These are phyloP conservation scores for Paraconiothyrium sp. DNA, from an alignment of 2,329 filamentous ascomycete species.

Conservation along the genomic window DNA sequence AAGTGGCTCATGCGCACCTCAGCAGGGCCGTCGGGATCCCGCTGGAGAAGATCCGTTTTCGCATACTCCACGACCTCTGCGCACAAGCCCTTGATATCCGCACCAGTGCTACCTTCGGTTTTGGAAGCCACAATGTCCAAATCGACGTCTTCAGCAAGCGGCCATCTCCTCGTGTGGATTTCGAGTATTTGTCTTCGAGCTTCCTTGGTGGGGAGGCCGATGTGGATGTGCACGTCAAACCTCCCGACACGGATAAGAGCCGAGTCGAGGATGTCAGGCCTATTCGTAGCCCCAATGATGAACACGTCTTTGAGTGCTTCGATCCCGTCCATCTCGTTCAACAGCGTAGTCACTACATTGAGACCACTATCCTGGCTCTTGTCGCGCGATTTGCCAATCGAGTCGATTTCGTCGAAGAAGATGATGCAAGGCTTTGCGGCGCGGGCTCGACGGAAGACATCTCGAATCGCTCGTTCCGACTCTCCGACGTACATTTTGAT, in stretches of 20 bases:
- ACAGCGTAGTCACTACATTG: constrained; percentile 86
- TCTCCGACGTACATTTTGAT: constrained; percentile 98
- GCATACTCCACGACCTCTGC: constrained; percentile 50
- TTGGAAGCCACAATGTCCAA: constrained; percentile 68
- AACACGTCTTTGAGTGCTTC: constrained; percentile 84
- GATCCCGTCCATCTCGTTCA: constrained; percentile 97
- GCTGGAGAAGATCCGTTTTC: constrained; percentile 44
- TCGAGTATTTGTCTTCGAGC: constrained; percentile 80
- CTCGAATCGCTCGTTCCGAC: constrained; percentile 84
- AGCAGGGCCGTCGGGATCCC: constrained; percentile 31
- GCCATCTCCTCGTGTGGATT: constrained; percentile 70
- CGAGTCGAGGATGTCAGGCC: constrained; percentile 84
- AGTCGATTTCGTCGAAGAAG: constrained; percentile 97
- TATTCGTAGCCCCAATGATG: constrained; percentile 90
- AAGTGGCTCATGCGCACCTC: constrained; percentile 58
- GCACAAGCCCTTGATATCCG: constrained; percentile 75
- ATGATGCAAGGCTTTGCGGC: constrained; percentile 91
- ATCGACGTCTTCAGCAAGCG: constrained; percentile 71
- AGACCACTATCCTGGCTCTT: constrained; percentile 64
- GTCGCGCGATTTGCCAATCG: constrained; percentile 73
- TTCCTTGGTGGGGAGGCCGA: constrained; percentile 78
- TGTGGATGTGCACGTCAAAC: constrained; percentile 85
- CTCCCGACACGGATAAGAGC: constrained; percentile 86
- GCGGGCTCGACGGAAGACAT: constrained; percentile 84
- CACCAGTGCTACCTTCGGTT: constrained; percentile 84